Evolutionary conservation across 192 early-diverging fungal genomes (phyloP).

Genomic region (Podila epigama): DNA sequence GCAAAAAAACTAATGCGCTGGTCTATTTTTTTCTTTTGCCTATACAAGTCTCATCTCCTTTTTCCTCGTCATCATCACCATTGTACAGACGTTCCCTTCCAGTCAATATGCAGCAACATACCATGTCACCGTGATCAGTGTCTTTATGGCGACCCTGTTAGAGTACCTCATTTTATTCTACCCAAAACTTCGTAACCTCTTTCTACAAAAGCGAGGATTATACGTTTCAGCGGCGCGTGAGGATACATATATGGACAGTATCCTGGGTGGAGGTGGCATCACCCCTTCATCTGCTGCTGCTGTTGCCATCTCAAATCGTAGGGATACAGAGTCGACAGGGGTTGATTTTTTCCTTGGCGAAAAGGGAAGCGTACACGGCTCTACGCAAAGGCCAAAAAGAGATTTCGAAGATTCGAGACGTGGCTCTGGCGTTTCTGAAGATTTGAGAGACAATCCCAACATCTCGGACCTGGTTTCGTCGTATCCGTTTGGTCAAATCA

Average conservation of each 20-base stretch:
- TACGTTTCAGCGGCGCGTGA: constrained; percentile 30
- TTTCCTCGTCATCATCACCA: constrained; percentile 29
- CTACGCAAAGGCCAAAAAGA: neutral
- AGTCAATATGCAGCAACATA: constrained; percentile 13
- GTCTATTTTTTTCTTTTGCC: neutral
- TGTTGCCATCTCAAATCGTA: no score
- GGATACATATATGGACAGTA: constrained; percentile 3
- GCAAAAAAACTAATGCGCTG: neutral
- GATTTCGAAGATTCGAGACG: neutral
- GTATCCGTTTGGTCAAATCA: constrained; percentile 38
- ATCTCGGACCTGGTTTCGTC: constrained; percentile 35
- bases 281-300: no score
- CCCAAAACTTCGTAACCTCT: constrained; percentile 28
- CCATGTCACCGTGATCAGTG: constrained; percentile 14
- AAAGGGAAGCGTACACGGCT: no score
- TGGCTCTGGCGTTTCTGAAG: neutral
- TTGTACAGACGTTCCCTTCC: constrained; percentile 13
- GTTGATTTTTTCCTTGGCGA: neutral
- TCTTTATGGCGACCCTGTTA: constrained; percentile 3
- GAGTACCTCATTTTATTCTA: constrained; percentile 29
- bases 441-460: constrained; percentile 12
- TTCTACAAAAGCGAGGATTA: constrained; percentile 20
- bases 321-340: no score
- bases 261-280: constrained; percentile 11
- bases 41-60: constrained; percentile 15